These are phyloP conservation scores for Globisporangium cederbergense DNA, from an alignment of 352 stramenopile genomes.

Conservation along the genomic window DNA sequence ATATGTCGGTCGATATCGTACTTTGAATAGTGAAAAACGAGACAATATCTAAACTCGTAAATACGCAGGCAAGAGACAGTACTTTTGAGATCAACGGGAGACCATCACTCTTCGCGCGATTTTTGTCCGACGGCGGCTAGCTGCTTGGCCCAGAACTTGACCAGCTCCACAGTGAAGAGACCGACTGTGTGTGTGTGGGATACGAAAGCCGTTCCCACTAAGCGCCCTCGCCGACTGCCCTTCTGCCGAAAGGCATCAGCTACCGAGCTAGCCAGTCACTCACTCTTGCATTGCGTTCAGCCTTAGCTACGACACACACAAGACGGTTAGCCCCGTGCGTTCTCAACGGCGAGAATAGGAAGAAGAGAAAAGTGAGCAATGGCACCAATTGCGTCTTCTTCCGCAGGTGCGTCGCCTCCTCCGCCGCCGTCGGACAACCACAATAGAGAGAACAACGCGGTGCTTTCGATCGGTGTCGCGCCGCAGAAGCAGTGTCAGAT, in stretches of 20 bases:
- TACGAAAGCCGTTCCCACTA: too few species aligned
- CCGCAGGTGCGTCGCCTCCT: background rate
- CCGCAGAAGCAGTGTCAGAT: background rate
- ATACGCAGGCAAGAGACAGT: background rate
- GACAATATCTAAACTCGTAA: background rate
- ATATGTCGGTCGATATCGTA: background rate
- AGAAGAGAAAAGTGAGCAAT: background rate
- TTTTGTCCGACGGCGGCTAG: constrained; percentile 4
- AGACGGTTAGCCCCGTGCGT: background rate
- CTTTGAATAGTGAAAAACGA: background rate
- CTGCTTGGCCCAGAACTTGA: background rate
- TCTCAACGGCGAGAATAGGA: background rate
- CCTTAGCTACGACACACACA: too few species aligned
- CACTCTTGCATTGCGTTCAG: background rate
- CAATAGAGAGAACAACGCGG: background rate
- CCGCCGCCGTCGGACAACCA: background rate
- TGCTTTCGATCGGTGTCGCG: background rate
- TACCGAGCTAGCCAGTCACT: too few species aligned
- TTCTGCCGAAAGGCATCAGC: background rate
- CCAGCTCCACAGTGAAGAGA: too few species aligned
- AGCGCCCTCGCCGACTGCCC: background rate
- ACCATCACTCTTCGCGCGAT: background rate
- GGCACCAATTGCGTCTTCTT: background rate
- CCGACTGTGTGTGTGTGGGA: too few species aligned
- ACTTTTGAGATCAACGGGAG: too few species aligned